These are phyloP conservation scores for Linderniella brevidens DNA, from an alignment of 257 asterid species.

Conservation along the genomic window DNA sequence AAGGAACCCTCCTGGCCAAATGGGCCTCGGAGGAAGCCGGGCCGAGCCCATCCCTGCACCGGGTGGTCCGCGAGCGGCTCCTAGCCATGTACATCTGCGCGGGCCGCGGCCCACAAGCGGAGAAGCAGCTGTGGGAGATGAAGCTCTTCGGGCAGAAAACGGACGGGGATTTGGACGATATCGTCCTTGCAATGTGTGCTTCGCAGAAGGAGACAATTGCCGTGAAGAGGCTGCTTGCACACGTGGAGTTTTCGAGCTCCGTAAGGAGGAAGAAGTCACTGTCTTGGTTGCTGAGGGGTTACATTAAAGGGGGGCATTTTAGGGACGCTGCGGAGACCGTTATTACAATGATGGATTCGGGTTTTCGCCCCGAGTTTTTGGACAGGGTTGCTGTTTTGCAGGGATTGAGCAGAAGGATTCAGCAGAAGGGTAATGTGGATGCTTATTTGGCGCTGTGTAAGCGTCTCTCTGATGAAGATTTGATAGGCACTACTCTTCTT, in stretches of 20 bases:
- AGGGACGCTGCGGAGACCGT: constrained; percentile 67
- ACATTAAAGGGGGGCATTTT: constrained; percentile 85
- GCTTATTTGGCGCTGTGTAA: constrained; percentile 57
- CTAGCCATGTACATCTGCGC: constrained; percentile 85
- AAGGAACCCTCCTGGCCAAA: constrained; percentile 44
- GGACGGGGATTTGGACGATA: constrained; percentile 55
- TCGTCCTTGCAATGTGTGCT: constrained; percentile 91
- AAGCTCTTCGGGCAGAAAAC: constrained; percentile 60
- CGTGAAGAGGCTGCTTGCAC: constrained; percentile 44
- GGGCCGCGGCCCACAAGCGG: constrained; percentile 73
- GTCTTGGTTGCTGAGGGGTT: constrained; percentile 86
- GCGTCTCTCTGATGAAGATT: constrained; percentile 53
- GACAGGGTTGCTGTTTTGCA: constrained; percentile 76
- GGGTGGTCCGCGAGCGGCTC: constrained; percentile 67
- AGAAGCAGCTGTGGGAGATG: constrained; percentile 82
- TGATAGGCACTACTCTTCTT: constrained; percentile 58
- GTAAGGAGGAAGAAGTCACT: constrained; percentile 44
- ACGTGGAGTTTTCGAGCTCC: constrained; percentile 42
- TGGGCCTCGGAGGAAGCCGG: constrained; percentile 60
- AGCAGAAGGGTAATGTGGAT: constrained; percentile 35
- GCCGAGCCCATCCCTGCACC: constrained; percentile 40
- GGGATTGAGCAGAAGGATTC: constrained; percentile 59
- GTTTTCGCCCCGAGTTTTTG: constrained; percentile 48
- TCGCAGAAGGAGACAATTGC: constrained; percentile 51
- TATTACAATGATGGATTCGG: constrained; percentile 58